phyloP scores from a whole-genome alignment of 805 yeast genomes.

The Candida dajiaensis region DNA sequence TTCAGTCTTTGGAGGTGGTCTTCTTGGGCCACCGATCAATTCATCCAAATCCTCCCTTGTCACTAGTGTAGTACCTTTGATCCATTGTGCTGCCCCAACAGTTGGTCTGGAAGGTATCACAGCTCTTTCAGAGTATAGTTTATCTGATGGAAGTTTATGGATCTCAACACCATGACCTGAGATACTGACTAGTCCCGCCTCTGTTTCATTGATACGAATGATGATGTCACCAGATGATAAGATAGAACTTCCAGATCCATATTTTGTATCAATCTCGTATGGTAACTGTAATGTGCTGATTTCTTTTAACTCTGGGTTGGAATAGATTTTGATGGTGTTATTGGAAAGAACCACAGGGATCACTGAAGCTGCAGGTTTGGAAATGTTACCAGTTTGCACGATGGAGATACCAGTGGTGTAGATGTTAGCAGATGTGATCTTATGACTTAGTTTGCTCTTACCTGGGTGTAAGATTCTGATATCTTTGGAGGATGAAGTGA shows the following conservation, averaged over 20 bases:
- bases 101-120: conserved; percentile 75
- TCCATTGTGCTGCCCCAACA: conserved; percentile 78
- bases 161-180: conserved; percentile 35
- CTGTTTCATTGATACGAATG: conserved; percentile 49
- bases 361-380: conserved; percentile 38
- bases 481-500: conserved; percentile 52
- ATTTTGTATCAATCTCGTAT: conserved; percentile 33
- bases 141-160: conserved; percentile 35
- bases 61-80: conserved; percentile 67
- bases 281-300: conserved; percentile 43
- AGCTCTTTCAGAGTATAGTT: conserved; percentile 63
- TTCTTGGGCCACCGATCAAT: conserved; percentile 68
- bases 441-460: conserved; percentile 57
- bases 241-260: conserved; percentile 37
- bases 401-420: conserved; percentile 47
- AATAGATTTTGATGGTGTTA: conserved; percentile 39
- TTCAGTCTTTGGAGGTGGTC: conserved; percentile 52
- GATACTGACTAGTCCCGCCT: conserved; percentile 46
- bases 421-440: conserved; percentile 44
- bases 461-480: conserved; percentile 58
- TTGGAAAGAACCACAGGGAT: conserved; percentile 39
- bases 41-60: conserved; percentile 55
- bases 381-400: conserved; percentile 20
- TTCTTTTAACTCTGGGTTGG: conserved; percentile 62
- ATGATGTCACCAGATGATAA: conserved; percentile 52